A percentile compares a stretch with the other conserved stretches of the same genome.
Evolutionary conservation across 306 rosid genomes (phyloP).

Genomic region (Astragalus membranaceus): DNA sequence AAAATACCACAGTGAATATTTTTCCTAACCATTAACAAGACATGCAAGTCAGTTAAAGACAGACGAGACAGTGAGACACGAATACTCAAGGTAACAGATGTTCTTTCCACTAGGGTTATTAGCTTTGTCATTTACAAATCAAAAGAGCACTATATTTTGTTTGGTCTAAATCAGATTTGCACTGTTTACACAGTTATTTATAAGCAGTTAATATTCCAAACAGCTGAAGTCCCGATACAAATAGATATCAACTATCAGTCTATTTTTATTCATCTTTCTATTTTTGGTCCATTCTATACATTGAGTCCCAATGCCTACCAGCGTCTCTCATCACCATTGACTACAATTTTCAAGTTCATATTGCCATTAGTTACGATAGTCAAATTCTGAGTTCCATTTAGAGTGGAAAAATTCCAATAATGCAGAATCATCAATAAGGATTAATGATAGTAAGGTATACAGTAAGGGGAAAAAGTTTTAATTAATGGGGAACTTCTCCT

Average conservation of each 20-base stretch:
- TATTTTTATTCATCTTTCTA: too few relatives aligned
- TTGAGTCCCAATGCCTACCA: background rate
- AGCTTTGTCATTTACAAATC: too few relatives aligned
- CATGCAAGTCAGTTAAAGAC: background rate
- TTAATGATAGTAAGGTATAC: background rate
- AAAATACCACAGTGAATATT: background rate
- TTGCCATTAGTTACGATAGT: too few relatives aligned
- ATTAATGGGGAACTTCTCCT: background rate
- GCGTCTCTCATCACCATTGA: background rate
- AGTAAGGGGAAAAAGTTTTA: background rate
- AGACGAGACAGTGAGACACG: background rate
- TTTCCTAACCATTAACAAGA: constrained; percentile 3
- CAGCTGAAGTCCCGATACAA: background rate
- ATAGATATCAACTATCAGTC: background rate
- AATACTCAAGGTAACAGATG: background rate
- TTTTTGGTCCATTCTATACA: background rate
- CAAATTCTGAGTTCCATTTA: too few relatives aligned
- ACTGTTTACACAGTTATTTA: background rate
- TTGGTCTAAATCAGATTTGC: background rate
- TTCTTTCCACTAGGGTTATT: background rate
- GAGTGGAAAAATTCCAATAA: too few relatives aligned
- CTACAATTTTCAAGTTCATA: too few relatives aligned
- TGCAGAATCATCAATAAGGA: background rate
- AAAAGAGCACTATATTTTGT: background rate
- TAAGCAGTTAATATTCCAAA: background rate